Conservation (phyloP, 345 rosid species). For the Mercurialis annua region DNA sequence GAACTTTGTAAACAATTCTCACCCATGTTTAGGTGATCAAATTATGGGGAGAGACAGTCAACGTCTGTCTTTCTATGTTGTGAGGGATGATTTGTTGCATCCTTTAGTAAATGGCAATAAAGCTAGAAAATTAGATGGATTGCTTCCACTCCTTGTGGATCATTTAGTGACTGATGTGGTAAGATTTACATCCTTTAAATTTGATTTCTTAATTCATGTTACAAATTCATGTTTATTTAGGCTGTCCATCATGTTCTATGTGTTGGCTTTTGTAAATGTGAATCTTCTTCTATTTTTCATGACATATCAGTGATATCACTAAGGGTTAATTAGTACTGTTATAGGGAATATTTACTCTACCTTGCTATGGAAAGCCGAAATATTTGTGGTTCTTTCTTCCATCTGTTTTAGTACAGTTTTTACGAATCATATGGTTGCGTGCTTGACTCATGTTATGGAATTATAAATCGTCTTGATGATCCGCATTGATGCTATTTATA, state of each 20-base stretch:
- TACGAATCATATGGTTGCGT: not conserved
- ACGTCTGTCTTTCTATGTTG: constrained; percentile 53
- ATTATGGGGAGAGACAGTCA: constrained; percentile 19
- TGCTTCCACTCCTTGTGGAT: constrained; percentile 65
- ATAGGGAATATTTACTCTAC: not conserved
- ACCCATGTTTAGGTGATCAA: constrained; percentile 43
- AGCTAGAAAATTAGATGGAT: constrained; percentile 81
- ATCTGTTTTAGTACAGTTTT: not conserved
- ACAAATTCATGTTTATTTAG: constrained; percentile 6
- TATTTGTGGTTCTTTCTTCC: not conserved
- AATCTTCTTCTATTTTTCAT: not conserved
- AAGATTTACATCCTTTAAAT: constrained; percentile 28
- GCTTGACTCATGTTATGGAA: not conserved
- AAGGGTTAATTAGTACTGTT: not conserved
- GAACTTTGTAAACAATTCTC: constrained; percentile 37
- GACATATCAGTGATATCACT: not conserved
- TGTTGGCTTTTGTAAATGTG: not conserved
- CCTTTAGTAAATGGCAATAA: constrained; percentile 89
- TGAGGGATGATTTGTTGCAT: constrained; percentile 89
- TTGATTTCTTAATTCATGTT: not conserved
- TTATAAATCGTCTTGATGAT: not conserved
- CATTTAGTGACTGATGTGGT: constrained; percentile 78
- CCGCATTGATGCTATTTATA: not conserved
- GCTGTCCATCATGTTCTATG: not conserved
- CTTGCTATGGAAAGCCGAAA: not conserved